Base-by-base conservation (phyloP, 805 yeast species). In the Starmerella vitae region DNA sequence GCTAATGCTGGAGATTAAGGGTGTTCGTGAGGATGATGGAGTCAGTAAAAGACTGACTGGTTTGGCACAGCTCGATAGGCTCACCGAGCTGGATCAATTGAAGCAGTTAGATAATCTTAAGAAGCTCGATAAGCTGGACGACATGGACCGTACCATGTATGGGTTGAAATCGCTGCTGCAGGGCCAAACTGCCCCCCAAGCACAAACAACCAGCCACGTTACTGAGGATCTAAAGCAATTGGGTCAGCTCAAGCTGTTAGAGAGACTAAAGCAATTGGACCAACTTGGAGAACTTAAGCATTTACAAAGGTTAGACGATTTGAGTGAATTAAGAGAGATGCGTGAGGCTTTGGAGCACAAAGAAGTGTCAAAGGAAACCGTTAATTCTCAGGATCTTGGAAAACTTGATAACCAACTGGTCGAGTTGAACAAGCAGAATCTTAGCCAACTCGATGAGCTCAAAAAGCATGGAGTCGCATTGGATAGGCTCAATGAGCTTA, bases 11-110 rank as follows among this genome's bases (percentile, higher is more conserved):
- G 58, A 52, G 30, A 50, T 53, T 38, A 48, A 49, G 33, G 52
- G 51, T 18, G 52, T 42, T 4, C 39, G 51, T 7, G 47, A 44
- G 19, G 48, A 46, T 22, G 54, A 53, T 30, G 54, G 57, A n/a
- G 51, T 44, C 1, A 41, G 46, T 19, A 37, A 50, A 26, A 46
- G 39, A 20, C 42, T 47, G 13, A 50, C 53, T 1, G 55, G 54
- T 7, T 34, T 51, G 20, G 56, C 55, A 2, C 52, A 48, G 35
- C 44, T 51, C 19, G 55, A 52, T 10, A 42, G 45, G 33, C 50
- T 52, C 15, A 45, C 44, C 19, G 36, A 45, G 38, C 46, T 47
- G 10, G 37, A 37, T 12, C 32, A 46, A 22, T 29, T 44, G 30
- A 28, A 24, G 13, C 25, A 42, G 33, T 21, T 42, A 10, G 36